Evolutionary conservation across 352 stramenopile species (phyloP), one percentile per base, ranked within the genome.

Genomic region (Phytophthora kernoviae): DNA sequence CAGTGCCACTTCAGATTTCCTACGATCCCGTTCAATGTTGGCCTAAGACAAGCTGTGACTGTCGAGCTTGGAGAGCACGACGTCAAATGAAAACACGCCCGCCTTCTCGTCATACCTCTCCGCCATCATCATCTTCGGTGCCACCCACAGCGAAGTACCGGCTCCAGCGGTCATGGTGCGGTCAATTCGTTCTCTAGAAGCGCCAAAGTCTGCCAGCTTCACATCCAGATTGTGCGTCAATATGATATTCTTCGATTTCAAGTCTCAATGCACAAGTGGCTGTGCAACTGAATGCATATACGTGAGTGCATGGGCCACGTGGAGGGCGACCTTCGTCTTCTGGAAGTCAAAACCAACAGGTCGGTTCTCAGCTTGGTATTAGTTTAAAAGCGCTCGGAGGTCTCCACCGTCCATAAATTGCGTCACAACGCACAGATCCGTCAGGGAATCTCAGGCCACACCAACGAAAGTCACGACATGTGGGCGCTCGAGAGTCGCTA

Each of bases 391-490:
- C 5, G 58, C 51, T 24, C 66, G 55, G 14, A 81, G 39, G 26
- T 81, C 72, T 20, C 74, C 74, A 8, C 62, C 53, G 10, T 75
- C 65, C 60, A 81, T 74, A 41, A 64, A 77, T 37, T 84, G 64
- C 4, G 62, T 60, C 21, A 84, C 62, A 4, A 76, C 65, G 26
- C 75, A 83, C 30, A 75, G 42, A 45, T 76, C 67, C 7, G 43
- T 61, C 26, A 73, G 46, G 4, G 63, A 73, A 34, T 76, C 70
- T 73, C 79, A 89, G 11, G 77, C 77, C 10, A 87, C 77, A 1
- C 77, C 79, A 22, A 87, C 63, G 37, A 89, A 86, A 24, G 64
- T 39, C 33, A 39, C 33, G 33, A 39, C 11, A 8, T n/a, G 33
- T 8, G 33, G 33, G 33, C 81, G 75, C 20, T 84, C 70, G 6